Percentiles rank a stretch among this genome's conserved stretches.
These are phyloP conservation scores for Dendrobium nobile DNA, from an alignment of 106 monocot genomes.

Conservation along the genomic window DNA sequence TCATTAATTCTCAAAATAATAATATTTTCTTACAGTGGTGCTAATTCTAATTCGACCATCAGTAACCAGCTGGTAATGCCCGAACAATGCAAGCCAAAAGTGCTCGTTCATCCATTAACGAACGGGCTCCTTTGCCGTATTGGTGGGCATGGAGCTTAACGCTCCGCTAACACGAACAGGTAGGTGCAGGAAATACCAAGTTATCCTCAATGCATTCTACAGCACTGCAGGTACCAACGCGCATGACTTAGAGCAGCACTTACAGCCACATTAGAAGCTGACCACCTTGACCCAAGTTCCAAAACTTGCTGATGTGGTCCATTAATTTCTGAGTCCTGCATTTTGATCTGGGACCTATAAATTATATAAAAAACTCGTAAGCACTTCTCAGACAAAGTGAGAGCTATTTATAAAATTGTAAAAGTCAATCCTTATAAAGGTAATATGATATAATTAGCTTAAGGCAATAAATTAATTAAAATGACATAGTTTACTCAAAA, in stretches of 20 bases:
- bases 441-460: no score
- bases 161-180: constrained; percentile 13
- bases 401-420: background rate
- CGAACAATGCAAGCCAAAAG: constrained; percentile 97
- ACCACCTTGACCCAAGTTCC: constrained; percentile 20
- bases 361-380: background rate
- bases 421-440: background rate
- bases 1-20: background rate
- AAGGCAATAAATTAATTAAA: background rate
- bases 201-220: constrained; percentile 23
- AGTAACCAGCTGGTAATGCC: constrained; percentile 73
- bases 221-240: constrained; percentile 11
- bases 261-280: constrained; percentile 5
- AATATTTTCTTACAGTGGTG: constrained; percentile 56
- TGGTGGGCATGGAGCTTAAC: constrained; percentile 15
- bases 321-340: constrained; percentile 7
- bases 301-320: constrained; percentile 18
- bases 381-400: background rate
- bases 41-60: constrained; percentile 73
- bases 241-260: constrained; percentile 20
- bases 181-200: constrained; percentile 16
- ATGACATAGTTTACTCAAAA: constrained; percentile 8
- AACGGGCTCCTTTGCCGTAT: constrained; percentile 24
- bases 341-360: constrained; percentile 24
- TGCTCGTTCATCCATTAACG: constrained; percentile 84